A percentile compares a stretch with the other conserved stretches of the same genome.
Conservation (phyloP, 1,139 yeast genomes). For the Arxiozyma slooffiae region DNA sequence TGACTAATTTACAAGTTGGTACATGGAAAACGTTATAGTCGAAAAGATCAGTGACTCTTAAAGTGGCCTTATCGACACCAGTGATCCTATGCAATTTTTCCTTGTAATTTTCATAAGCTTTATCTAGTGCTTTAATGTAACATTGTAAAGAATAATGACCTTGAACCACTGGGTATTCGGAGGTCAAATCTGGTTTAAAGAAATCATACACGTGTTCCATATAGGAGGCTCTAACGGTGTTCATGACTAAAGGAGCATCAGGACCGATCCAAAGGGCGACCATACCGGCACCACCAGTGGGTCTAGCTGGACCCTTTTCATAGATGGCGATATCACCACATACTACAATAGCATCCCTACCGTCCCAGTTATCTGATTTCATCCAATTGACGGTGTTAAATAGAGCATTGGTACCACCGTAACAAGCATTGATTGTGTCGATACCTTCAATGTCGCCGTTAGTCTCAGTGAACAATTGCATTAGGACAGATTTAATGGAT, state of each 20-base stretch:
- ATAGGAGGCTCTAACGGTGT: conserved; percentile 76
- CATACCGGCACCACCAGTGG: conserved; percentile 99
- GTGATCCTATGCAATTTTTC: conserved; percentile 40
- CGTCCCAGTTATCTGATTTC: conserved; percentile 96
- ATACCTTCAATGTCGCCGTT: conserved; percentile 92
- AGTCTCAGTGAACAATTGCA: conserved; percentile 67
- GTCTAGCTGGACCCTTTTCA: conserved; percentile 96
- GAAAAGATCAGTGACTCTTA: conserved; percentile 51
- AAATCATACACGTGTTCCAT: conserved; percentile 97
- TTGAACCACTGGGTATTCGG: conserved; percentile 95
- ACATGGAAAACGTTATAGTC: conserved; percentile 97
- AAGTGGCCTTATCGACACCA: conserved; percentile 43
- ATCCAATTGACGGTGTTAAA: conserved; percentile 94
- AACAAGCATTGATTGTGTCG: conserved; percentile 95
- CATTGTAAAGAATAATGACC: conserved; percentile 94
- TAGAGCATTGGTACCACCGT: conserved; percentile 95
- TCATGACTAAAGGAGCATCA: conserved; percentile 93
- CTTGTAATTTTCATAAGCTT: conserved; percentile 74
- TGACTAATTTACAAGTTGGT: conserved; percentile 93
- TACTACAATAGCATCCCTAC: conserved; percentile 94
- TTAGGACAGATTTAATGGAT: conserved; percentile 90
- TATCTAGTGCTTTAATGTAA: conserved; percentile 88
- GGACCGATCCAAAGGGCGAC: conserved; percentile 95
- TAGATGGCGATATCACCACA: conserved; percentile 97
- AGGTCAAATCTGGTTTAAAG: conserved; percentile 93